Conservation (phyloP, 441 rosid genomes). For the Mallotus japonicus region DNA sequence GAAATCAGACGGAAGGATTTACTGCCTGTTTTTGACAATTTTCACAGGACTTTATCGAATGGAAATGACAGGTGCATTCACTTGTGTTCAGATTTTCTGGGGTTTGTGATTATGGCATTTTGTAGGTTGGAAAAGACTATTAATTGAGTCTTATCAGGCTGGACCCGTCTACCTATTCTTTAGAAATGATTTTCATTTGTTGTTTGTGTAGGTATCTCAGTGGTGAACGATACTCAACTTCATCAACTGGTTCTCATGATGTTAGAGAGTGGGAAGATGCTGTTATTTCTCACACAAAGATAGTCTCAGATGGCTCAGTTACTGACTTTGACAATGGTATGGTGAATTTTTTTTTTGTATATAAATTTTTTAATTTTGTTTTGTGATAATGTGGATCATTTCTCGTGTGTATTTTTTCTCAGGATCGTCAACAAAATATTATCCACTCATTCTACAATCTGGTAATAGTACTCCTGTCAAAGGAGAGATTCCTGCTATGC, state of each 20-base stretch:
- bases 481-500: conserved; percentile 40
- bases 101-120: conserved; percentile 5
- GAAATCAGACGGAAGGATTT: conserved; percentile 79
- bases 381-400: conserved; percentile 17
- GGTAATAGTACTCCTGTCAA: conserved; percentile 32
- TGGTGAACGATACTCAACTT: conserved; percentile 29
- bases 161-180: neutral
- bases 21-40: conserved; percentile 78
- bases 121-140: neutral
- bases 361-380: neutral
- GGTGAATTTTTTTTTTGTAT: conserved; percentile 12
- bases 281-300: conserved; percentile 40
- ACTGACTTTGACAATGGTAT: conserved; percentile 51
- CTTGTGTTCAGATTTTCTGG: neutral
- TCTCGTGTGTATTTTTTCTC: conserved; percentile 20
- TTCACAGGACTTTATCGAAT: conserved; percentile 42
- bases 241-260: conserved; percentile 34
- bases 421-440: conserved; percentile 54
- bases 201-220: conserved; percentile 31
- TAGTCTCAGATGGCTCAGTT: conserved; percentile 35
- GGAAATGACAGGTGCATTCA: conserved; percentile 26
- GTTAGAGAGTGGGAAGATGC: conserved; percentile 42
- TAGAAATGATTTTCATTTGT: conserved; percentile 12
- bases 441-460: conserved; percentile 33
- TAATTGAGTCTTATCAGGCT: neutral